phyloP scores from a whole-genome alignment of 345 rosid genomes.

The Citrus trifoliata region DNA sequence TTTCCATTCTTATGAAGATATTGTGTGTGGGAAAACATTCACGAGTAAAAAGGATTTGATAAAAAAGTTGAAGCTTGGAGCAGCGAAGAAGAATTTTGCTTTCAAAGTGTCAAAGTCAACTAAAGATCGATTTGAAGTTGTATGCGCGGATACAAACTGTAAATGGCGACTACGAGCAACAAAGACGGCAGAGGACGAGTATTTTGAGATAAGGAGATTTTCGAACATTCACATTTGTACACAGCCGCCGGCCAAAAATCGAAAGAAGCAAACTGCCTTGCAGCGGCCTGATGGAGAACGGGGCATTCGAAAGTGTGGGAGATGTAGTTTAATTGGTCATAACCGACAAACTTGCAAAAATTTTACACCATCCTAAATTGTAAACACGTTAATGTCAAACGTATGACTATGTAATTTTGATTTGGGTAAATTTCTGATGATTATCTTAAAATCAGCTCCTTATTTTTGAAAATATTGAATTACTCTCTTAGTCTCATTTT shows the following conservation, averaged over 20 bases:
- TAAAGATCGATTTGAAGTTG: slow-evolving; percentile 5
- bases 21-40: background rate
- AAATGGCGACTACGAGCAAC: slow-evolving; percentile 12
- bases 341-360: slow-evolving; percentile 1
- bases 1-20: background rate
- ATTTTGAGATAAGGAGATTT: slow-evolving; percentile 6
- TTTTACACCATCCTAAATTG: no score
- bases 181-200: background rate
- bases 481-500: no score
- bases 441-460: no score
- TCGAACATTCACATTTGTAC: background rate
- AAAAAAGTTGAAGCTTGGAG: background rate
- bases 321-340: slow-evolving; percentile 3
- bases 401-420: no score
- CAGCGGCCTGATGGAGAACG: background rate
- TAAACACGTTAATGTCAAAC: no score
- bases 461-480: no score
- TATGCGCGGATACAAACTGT: background rate
- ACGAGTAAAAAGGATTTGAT: background rate
- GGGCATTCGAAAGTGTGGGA: background rate
- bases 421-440: no score
- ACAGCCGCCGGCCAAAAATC: background rate
- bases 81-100: slow-evolving; percentile 1
- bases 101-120: slow-evolving; percentile 4
- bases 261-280: background rate